These are phyloP conservation scores for Papiliotrema fonsecae DNA, from an alignment of 1,284 basidiomycete species.

Conservation along the genomic window DNA sequence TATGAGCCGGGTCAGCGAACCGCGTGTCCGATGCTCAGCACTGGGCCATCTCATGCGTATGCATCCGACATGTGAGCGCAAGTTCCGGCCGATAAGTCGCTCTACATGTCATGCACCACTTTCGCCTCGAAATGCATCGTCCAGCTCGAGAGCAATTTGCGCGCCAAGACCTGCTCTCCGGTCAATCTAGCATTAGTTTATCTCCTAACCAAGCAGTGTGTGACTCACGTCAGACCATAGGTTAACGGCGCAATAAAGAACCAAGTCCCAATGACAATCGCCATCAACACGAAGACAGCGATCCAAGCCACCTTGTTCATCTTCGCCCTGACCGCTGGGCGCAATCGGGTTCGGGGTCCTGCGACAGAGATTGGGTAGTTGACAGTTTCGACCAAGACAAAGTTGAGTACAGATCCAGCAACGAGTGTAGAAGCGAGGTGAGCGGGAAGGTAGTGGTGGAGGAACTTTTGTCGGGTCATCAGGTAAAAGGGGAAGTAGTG, in stretches of 20 bases:
- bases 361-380: conserved; percentile 80
- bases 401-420: conserved; percentile 86
- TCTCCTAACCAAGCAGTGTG: neutral
- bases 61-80: too few species aligned
- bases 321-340: conserved; percentile 63
- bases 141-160: conserved; percentile 45
- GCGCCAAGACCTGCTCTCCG: conserved; percentile 42
- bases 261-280: conserved; percentile 62
- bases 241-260: conserved; percentile 78
- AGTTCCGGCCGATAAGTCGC: too few species aligned
- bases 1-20: too few species aligned
- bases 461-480: conserved; percentile 93
- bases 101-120: conserved; percentile 8
- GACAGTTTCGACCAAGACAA: conserved; percentile 83
- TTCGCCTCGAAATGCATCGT: conserved; percentile 48
- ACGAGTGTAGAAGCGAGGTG: conserved; percentile 87
- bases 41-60: too few species aligned
- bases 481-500: conserved; percentile 98
- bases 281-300: conserved; percentile 58
- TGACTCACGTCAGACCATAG: conserved; percentile 80
- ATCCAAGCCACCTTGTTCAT: conserved; percentile 59
- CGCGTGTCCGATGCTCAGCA: too few species aligned
- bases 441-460: conserved; percentile 96
- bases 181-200: conserved; percentile 26
- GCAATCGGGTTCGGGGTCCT: conserved; percentile 59